Percentiles rank a stretch among this genome's conserved stretches.
Evolutionary conservation across 495 filamentous ascomycete species (phyloP).

Genomic region (Peziza echinospora): DNA sequence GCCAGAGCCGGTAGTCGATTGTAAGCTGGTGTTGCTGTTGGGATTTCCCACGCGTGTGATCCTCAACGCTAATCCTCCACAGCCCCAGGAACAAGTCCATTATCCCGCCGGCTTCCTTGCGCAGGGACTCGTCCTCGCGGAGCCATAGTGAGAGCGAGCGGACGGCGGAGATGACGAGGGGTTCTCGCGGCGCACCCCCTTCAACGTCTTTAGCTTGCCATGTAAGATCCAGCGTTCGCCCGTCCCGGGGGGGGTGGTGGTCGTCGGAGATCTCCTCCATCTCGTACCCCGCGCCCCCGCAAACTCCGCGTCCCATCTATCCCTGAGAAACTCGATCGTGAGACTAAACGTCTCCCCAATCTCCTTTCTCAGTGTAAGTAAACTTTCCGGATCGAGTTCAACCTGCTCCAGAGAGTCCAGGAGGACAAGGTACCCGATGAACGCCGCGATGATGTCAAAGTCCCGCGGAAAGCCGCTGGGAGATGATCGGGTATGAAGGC

Average conservation of each 20-base stretch:
- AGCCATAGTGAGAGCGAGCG: conserved; percentile 37
- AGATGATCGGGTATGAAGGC: conserved; percentile 25
- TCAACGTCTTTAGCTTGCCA: conserved; percentile 28
- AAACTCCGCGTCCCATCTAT: conserved; percentile 38
- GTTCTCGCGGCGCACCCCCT: conserved; percentile 25
- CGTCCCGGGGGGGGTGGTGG: conserved; percentile 16
- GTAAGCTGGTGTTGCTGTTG: background rate
- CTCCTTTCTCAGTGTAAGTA: conserved; percentile 35
- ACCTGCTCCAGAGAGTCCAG: conserved; percentile 21
- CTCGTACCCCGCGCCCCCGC: conserved; percentile 33
- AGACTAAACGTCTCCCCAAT: conserved; percentile 36
- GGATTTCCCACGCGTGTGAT: no score
- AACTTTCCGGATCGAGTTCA: conserved; percentile 25
- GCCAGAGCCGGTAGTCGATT: conserved; percentile 29
- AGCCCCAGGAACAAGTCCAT: conserved; percentile 37
- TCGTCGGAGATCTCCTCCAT: conserved; percentile 23
- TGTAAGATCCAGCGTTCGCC: conserved; percentile 23
- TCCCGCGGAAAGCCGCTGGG: conserved; percentile 33
- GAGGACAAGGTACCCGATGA: conserved; percentile 34
- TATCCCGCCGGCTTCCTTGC: conserved; percentile 32
- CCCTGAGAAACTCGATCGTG: conserved; percentile 39
- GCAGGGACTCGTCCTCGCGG: conserved; percentile 38
- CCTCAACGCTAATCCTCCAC: conserved; percentile 22
- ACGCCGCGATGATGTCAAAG: conserved; percentile 36
- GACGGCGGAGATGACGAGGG: conserved; percentile 28